Percentiles rank a stretch among this genome's conserved stretches.
Conservation (phyloP, 805 yeast species). For the Kodamaea restingae region DNA sequence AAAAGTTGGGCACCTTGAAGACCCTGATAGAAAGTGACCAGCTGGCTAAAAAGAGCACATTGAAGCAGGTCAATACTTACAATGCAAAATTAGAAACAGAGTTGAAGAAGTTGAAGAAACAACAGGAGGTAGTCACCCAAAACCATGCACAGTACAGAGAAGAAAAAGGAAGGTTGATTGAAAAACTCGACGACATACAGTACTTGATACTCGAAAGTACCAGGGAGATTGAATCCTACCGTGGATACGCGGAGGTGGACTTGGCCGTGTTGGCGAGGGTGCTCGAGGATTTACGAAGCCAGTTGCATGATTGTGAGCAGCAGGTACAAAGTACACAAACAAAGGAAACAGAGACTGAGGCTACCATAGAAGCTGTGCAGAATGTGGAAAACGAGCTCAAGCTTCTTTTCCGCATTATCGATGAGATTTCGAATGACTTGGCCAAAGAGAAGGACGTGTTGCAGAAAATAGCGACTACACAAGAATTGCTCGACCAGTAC, state of each 20-base stretch:
- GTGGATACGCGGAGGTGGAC: slow-evolving; percentile 57
- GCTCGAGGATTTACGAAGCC: slow-evolving; percentile 48
- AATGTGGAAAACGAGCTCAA: slow-evolving; percentile 36
- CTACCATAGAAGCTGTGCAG: slow-evolving; percentile 57
- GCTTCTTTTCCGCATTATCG: slow-evolving; percentile 46
- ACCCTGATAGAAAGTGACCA: slow-evolving; percentile 12
- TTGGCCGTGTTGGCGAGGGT: slow-evolving; percentile 51
- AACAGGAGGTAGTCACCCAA: slow-evolving; percentile 57
- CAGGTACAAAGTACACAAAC: slow-evolving; percentile 27
- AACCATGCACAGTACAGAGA: slow-evolving; percentile 64
- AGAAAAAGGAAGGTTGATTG: slow-evolving; percentile 55
- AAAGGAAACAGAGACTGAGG: slow-evolving; percentile 39
- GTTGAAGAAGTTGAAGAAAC: slow-evolving; percentile 53
- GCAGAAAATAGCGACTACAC: slow-evolving; percentile 32
- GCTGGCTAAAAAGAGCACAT: slow-evolving; percentile 28
- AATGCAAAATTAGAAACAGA: slow-evolving; percentile 59
- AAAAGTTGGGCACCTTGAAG: slow-evolving; percentile 11
- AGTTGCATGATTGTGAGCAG: slow-evolving; percentile 36
- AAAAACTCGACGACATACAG: slow-evolving; percentile 57
- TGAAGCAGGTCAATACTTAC: slow-evolving; percentile 40
- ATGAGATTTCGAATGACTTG: slow-evolving; percentile 48
- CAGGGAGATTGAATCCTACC: slow-evolving; percentile 56
- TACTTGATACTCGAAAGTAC: slow-evolving; percentile 53
- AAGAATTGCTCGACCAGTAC: slow-evolving; percentile 40
- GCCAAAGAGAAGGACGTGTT: slow-evolving; percentile 39